Evolutionary conservation across 257 asterid genomes (phyloP), one percentile per base, ranked within the genome.

Genomic region (Ilex asprella): DNA sequence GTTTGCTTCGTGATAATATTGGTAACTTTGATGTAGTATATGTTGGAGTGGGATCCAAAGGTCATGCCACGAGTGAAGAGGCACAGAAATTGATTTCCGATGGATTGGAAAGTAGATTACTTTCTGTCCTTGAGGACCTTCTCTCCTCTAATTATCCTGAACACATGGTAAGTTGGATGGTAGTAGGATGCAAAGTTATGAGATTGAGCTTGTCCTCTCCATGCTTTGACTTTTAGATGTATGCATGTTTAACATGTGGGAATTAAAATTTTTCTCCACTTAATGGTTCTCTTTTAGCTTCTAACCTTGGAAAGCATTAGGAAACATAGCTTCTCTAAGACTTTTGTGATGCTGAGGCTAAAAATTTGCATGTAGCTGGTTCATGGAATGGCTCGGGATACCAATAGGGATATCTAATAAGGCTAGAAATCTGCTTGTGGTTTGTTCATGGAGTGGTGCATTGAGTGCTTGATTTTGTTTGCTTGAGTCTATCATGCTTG

Each of bases 61-160:
- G 75, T 39, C 70, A 83, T 57, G 69, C 66, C 51, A 66, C 82
- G 68, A 69, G 74, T 73, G 83, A 82, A 70, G 91, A 64, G 88
- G 94, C 91, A 53, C 83, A 79, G 39, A 77, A 70, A 72, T 76
- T 93, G 78, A 78, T 84, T 60, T 80, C 91, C 71, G 91, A 77
- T 66, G 97, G 91, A 49, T 82, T 93, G 51, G 95, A 82, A 63
- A 64, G 67, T 64, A 85, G 75, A 62, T 66, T 85, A 61, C 76
- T 93, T 72, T 75, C 82, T 64, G 69, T 72, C 54, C 79, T 93
- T 50, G 75, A 83, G 83, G 92, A 81, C 72, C 94, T 82, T 77
- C 73, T 87, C 59, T 76, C 77, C 31, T 81, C 83, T 67, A 81
- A 67, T 75, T 87, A 80, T 76, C 91, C 94, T 16, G 94, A 87